phyloP scores from a whole-genome alignment of 2,329 filamentous ascomycete species.

The Coniosporium tulheliwenetii region DNA sequence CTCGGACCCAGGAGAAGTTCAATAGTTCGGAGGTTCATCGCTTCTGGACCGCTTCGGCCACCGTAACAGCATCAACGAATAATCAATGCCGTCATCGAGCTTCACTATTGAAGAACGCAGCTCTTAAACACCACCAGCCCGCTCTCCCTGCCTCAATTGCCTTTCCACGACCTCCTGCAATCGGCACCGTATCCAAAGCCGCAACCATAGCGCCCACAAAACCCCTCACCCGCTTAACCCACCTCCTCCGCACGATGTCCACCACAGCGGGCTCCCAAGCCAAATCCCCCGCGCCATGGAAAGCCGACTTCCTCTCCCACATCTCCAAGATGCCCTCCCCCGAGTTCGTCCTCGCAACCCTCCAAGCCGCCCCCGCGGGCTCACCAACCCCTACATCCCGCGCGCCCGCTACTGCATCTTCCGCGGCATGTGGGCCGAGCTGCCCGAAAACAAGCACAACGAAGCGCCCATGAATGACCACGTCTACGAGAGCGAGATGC shows the following conservation, averaged over 20 bases:
- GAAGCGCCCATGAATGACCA: constrained; percentile 54
- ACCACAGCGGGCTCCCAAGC: constrained; percentile 20
- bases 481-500: constrained; percentile 60
- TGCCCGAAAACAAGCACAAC: constrained; percentile 60
- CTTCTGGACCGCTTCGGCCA: not conserved
- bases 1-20: too few relatives aligned
- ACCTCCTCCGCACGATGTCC: constrained; percentile 28
- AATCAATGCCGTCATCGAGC: not conserved
- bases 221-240: constrained; percentile 19
- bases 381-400: constrained; percentile 27
- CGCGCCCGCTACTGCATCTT: constrained; percentile 69
- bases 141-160: not conserved
- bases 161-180: not conserved
- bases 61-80: not conserved
- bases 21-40: not conserved
- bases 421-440: constrained; percentile 65
- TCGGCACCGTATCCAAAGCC: constrained; percentile 1
- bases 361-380: constrained; percentile 24
- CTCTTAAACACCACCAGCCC: not conserved
- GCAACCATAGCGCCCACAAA: constrained; percentile 22
- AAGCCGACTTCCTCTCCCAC: constrained; percentile 31
- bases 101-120: not conserved
- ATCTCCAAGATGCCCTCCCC: constrained; percentile 31
- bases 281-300: constrained; percentile 35
- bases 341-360: constrained; percentile 35